These are phyloP conservation scores for Claviceps sp. DNA, from an alignment of 2,329 filamentous ascomycete species.

Conservation along the genomic window DNA sequence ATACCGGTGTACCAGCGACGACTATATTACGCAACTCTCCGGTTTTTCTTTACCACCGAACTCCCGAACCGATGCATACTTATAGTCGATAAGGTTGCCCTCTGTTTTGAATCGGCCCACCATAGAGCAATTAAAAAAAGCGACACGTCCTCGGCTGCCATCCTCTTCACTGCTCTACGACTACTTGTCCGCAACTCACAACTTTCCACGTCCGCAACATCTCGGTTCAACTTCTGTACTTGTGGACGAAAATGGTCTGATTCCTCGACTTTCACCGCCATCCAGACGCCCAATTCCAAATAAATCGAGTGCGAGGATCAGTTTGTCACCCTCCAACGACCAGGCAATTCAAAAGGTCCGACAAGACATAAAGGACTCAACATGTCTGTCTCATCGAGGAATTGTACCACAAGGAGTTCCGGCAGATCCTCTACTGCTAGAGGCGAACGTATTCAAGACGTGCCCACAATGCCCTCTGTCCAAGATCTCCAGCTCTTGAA, in stretches of 20 bases:
- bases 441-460: constrained; percentile 32
- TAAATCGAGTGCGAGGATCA: constrained; percentile 1
- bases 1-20: neutral
- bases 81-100: neutral
- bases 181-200: neutral
- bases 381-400: constrained; percentile 42
- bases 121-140: neutral
- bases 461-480: constrained; percentile 34
- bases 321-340: constrained; percentile 2
- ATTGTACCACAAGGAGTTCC: constrained; percentile 46
- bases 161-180: neutral
- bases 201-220: neutral
- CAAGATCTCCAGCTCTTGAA: constrained; percentile 52
- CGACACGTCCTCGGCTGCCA: neutral
- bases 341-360: constrained; percentile 13
- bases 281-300: neutral
- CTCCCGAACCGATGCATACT: neutral
- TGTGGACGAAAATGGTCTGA: constrained; percentile 4
- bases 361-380: constrained; percentile 24
- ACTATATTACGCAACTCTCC: neutral
- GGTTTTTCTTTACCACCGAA: neutral
- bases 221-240: neutral
- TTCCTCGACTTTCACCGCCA: neutral
- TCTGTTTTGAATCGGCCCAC: neutral
- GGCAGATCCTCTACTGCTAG: constrained; percentile 37